phyloP scores from a whole-genome alignment of 495 filamentous ascomycete genomes.

The Copromyces sp. region DNA sequence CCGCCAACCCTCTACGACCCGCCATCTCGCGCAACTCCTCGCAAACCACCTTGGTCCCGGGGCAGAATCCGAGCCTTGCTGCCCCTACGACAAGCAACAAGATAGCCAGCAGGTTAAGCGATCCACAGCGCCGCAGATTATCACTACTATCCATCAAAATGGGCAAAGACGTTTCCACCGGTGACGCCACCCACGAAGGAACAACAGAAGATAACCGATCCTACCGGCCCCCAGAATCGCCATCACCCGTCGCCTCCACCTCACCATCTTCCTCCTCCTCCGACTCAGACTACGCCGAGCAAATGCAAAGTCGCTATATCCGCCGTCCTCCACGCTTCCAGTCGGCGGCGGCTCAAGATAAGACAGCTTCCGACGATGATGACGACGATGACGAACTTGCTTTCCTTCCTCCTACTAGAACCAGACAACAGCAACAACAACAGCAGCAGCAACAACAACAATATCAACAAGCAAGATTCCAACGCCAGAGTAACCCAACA shows the following conservation, averaged over 20 bases:
- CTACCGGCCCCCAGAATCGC: slow-evolving; percentile 19
- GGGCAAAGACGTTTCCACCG: slow-evolving; percentile 1
- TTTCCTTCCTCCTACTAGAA: slow-evolving; percentile 55
- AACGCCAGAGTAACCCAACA: not conserved
- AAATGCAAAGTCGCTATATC: slow-evolving; percentile 43
- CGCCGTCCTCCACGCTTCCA: slow-evolving; percentile 47
- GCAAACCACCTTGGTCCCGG: slow-evolving; percentile 42
- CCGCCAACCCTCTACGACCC: slow-evolving; percentile 21
- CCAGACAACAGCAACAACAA: not conserved
- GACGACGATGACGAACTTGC: slow-evolving; percentile 55
- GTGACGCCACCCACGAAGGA: slow-evolving; percentile 1
- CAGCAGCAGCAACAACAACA: not conserved
- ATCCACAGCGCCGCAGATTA: slow-evolving; percentile 20
- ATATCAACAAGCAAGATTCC: not conserved
- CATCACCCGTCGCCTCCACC: slow-evolving; percentile 22
- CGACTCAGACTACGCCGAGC: slow-evolving; percentile 18
- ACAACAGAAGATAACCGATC: not conserved
- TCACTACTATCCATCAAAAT: slow-evolving; percentile 24
- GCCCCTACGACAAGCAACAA: slow-evolving; percentile 4
- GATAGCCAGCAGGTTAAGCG: slow-evolving; percentile 2
- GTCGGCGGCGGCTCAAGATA: slow-evolving; percentile 8
- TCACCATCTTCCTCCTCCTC: slow-evolving; percentile 32
- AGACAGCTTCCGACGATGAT: slow-evolving; percentile 22
- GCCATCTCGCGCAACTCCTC: slow-evolving; percentile 48
- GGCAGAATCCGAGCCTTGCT: slow-evolving; percentile 20